Evolutionary conservation across 768 basidiomycete genomes (phyloP), one percentile per base, ranked within the genome.

Genomic region (Fistulinella prunicolor): DNA sequence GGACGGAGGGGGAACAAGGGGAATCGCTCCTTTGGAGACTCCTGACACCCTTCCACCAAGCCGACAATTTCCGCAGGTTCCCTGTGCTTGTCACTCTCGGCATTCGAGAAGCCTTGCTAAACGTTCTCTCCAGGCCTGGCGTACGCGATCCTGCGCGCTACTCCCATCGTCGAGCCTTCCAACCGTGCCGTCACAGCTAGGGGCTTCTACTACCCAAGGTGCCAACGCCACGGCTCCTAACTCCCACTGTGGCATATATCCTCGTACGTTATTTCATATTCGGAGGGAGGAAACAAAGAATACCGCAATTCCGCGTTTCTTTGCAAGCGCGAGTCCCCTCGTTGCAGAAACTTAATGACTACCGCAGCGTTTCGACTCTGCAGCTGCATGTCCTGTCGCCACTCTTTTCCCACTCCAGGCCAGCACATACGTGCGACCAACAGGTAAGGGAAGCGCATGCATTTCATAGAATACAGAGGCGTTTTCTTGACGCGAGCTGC

Each of bases 391-490:
- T 6, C 38, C 46, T 57, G 19, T 43, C 50, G 49, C 50, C 45
- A 56, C 32, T 7, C 26, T 28, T 28, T 56, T 55, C 54, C 54
- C 54, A 55, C 54, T 55, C 54, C 54, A 44, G 34, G 26, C 32
- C 22, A 28, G 6, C 37, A 6, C 23, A n/a, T 38, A 12, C 36
- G 29, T 6, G 26, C 21, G 23, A 40, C 35, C 30, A 19, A 42
- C 10, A 16, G 32, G 49, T 38, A 47, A 57, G 55, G 54, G 37
- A 16, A 6, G 36, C 41, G 34, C 51, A 44, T 50, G 3, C 51
- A 44, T 57, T 47, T 58, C 56, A 57, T 58, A 46, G 19, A 55
- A 26, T 22, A 12, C 28, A 23, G 17, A 12, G 22, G 4, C 28
- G 34, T 23, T 23, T 32, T 42, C 26, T 42, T 7, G 26, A 35